Percentiles rank a stretch among this genome's conserved stretches.
phyloP scores from a whole-genome alignment of 208 protist genomes.

The Wallacemonas rigidus region DNA sequence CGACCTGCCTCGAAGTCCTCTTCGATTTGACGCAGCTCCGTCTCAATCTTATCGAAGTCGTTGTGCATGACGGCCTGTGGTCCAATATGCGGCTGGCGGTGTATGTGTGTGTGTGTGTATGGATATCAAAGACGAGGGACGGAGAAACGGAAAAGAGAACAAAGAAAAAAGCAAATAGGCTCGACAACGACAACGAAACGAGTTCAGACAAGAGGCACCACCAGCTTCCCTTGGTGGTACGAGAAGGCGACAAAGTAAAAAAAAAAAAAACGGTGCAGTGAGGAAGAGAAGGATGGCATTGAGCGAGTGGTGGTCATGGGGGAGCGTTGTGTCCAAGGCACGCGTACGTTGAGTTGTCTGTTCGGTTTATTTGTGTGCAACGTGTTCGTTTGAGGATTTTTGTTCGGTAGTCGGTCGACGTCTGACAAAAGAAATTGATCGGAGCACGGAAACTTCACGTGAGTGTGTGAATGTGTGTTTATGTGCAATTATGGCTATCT shows the following conservation, averaged over 20 bases:
- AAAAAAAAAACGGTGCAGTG: too few relatives aligned
- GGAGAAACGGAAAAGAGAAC: constrained; percentile 14
- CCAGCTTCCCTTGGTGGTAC: neutral
- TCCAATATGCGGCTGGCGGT: too few relatives aligned
- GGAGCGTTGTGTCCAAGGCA: too few relatives aligned
- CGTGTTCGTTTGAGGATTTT: too few relatives aligned
- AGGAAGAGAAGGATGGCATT: too few relatives aligned
- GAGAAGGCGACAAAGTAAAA: neutral
- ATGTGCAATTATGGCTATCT: neutral
- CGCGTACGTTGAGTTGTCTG: too few relatives aligned
- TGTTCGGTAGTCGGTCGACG: too few relatives aligned
- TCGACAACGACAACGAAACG: too few relatives aligned
- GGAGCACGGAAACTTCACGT: neutral
- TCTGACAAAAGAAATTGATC: constrained; percentile 8
- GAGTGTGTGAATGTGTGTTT: neutral
- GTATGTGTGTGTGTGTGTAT: too few relatives aligned
- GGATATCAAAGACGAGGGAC: neutral
- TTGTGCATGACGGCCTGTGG: constrained; percentile 38
- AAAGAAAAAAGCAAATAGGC: neutral
- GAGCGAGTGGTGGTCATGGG: too few relatives aligned
- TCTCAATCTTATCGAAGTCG: constrained; percentile 75
- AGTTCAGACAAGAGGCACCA: neutral
- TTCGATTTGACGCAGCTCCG: constrained; percentile 83
- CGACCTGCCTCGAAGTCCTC: constrained; percentile 77
- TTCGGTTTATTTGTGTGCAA: too few relatives aligned